Evolutionary conservation across 1,139 yeast genomes (phyloP), one percentile per base, ranked within the genome.

Genomic region (Pichia sp.): DNA sequence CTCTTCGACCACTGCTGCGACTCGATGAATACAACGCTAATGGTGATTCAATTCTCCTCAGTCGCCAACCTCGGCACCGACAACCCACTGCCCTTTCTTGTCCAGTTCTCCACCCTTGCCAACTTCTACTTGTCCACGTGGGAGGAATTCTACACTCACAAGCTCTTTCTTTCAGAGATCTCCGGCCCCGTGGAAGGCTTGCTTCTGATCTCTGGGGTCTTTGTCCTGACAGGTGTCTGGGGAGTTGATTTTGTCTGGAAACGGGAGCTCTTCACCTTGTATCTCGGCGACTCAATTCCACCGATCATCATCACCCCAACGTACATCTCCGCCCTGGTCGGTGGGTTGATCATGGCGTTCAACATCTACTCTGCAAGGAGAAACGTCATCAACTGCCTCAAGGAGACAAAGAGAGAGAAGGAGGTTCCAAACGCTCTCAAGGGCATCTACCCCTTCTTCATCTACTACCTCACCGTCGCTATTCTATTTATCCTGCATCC

Each of bases 171-270:
- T 54, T 84, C 95, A 46, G 82, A 80, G 59, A 86, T 90, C 65
- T 87, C 95, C 26, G 98, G 98, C 1, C 98, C 98, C 0, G 98
- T 92, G 1, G 98, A 92, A 71, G 98, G 98, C 4, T 88, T 92
- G 44, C 70, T 90, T 61, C 77, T 86, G 74, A 75, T 90, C 51
- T 70, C 81, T 43, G 70, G 64, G 0, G 72, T 83, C 19, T 88
- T 80, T 65, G 57, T 81, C 5, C 50, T 80, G 16, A 86, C 96
- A 1, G 96, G 90, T 4, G 58, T 82, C 44, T 73, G 75, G 56
- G 97, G 97, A 2, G 85, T 89, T 1, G 81, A 78, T 1, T 7
- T 31, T 10, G 68, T 83, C 46, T 92, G 96, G 93, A 75, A 77
- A 52, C 41, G 55, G 16, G 64, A 66, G 48, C 54, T 64, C 5